Conservation (phyloP, 2,329 filamentous ascomycete species). For the Exophiala viscosa region DNA sequence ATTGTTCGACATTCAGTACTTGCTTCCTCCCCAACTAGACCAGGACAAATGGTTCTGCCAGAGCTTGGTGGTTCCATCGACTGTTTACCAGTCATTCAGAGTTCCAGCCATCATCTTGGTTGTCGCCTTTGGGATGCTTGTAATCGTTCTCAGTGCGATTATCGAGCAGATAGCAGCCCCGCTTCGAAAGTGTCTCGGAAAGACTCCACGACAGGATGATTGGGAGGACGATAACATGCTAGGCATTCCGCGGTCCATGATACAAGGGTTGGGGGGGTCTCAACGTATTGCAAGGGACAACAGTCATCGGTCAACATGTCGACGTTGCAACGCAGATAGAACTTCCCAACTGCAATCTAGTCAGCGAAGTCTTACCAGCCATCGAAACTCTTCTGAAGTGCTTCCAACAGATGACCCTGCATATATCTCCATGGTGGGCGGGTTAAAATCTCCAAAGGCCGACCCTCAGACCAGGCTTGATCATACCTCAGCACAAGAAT, state of each 20-base stretch:
- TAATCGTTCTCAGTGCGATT: slow-evolving; percentile 10
- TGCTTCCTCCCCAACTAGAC: slow-evolving; percentile 7
- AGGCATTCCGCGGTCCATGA: background rate
- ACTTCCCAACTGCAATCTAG: no score
- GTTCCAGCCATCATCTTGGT: slow-evolving; percentile 18
- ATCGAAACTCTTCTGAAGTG: no score
- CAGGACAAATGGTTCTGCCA: slow-evolving; percentile 23
- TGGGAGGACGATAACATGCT: slow-evolving; percentile 19
- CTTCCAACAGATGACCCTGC: no score
- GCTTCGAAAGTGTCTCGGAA: slow-evolving; percentile 2
- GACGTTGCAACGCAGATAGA: no score
- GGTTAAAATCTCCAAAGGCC: no score
- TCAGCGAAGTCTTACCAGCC: no score
- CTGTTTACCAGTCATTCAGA: slow-evolving; percentile 20
- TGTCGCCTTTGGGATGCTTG: slow-evolving; percentile 13
- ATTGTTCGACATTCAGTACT: slow-evolving; percentile 1
- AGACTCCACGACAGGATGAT: background rate
- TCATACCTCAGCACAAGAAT: background rate
- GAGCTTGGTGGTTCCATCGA: slow-evolving; percentile 16
- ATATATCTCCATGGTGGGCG: no score
- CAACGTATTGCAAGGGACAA: background rate
- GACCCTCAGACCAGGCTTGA: background rate
- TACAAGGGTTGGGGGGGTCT: background rate
- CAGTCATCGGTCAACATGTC: background rate
- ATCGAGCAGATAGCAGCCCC: slow-evolving; percentile 5